These are phyloP conservation scores for Pezizomycotina sp. DNA, from an alignment of 2,329 filamentous ascomycete genomes.

Conservation along the genomic window DNA sequence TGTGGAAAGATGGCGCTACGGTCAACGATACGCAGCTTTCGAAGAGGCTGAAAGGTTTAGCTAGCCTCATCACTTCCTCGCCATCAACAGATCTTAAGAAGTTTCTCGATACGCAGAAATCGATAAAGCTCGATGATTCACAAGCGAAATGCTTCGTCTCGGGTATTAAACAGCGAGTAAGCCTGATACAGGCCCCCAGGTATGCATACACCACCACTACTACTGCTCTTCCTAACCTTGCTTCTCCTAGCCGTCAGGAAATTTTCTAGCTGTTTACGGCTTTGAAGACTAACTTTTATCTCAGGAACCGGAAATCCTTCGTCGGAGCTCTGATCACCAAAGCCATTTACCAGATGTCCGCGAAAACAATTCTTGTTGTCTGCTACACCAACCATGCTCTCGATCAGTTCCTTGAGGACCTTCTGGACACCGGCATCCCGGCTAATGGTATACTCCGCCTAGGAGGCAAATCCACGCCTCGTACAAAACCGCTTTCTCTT, in stretches of 20 bases:
- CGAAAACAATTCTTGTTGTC: constrained; percentile 43
- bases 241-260: constrained; percentile 14
- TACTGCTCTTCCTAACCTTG: not conserved
- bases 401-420: constrained; percentile 49
- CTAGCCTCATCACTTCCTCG: constrained; percentile 15
- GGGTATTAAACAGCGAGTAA: constrained; percentile 39
- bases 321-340: constrained; percentile 49
- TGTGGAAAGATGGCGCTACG: constrained; percentile 22
- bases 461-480: constrained; percentile 40
- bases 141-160: constrained; percentile 42
- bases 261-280: constrained; percentile 2
- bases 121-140: constrained; percentile 35
- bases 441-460: constrained; percentile 41
- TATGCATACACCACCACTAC: constrained; percentile 30
- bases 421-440: constrained; percentile 43
- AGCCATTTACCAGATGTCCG: constrained; percentile 36
- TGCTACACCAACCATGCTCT: constrained; percentile 54
- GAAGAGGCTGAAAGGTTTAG: constrained; percentile 15
- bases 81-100: constrained; percentile 26
- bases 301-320: constrained; percentile 57
- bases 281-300: constrained; percentile 10
- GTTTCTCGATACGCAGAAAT: constrained; percentile 26
- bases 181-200: constrained; percentile 54
- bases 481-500: constrained; percentile 37
- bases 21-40: constrained; percentile 12